Evolutionary conservation across 306 rosid species (phyloP).

Genomic region (Cicer arietinum): DNA sequence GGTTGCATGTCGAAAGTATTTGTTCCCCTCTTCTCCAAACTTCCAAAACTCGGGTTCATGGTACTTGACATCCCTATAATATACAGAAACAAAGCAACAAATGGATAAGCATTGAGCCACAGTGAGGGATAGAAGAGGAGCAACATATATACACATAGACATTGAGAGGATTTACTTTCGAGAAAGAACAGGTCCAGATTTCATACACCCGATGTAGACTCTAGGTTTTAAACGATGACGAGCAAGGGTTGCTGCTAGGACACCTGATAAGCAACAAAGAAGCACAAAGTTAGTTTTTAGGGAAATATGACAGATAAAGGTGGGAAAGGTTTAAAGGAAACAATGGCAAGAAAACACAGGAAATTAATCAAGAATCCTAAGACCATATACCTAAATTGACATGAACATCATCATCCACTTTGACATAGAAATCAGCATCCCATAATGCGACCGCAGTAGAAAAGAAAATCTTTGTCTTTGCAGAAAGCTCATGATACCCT

Average conservation of each 20-base stretch:
- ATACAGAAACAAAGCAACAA: conserved; percentile 18
- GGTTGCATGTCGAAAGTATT: conserved; percentile 95
- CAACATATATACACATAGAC: conserved; percentile 7
- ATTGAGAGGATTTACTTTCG: conserved; percentile 62
- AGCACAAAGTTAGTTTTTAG: conserved; percentile 11
- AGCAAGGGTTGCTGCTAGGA: conserved; percentile 83
- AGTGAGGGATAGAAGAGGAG: conserved; percentile 4
- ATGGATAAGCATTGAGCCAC: conserved; percentile 9
- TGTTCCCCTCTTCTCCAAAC: conserved; percentile 98
- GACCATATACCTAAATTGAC: conserved; percentile 84
- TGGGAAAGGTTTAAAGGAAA: conserved; percentile 21
- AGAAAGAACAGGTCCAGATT: conserved; percentile 96
- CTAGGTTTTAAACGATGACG: conserved; percentile 91
- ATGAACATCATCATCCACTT: conserved; percentile 98
- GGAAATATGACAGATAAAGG: conserved; percentile 21
- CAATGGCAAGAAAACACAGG: conserved; percentile 5
- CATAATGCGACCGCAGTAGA: conserved; percentile 85
- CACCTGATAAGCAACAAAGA: conserved; percentile 61
- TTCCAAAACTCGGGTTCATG: conserved; percentile 98
- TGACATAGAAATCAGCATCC: conserved; percentile 97
- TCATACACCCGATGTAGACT: conserved; percentile 97
- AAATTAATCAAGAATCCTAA: conserved; percentile 25
- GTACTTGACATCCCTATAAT: conserved; percentile 83
- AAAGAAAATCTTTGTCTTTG: conserved; percentile 92
- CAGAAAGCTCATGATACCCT: conserved; percentile 97